A percentile compares a stretch with the other conserved stretches of the same genome.
These are phyloP conservation scores for Picea engelmannii DNA, from an alignment of 83 land plant genomes.

Conservation along the genomic window DNA sequence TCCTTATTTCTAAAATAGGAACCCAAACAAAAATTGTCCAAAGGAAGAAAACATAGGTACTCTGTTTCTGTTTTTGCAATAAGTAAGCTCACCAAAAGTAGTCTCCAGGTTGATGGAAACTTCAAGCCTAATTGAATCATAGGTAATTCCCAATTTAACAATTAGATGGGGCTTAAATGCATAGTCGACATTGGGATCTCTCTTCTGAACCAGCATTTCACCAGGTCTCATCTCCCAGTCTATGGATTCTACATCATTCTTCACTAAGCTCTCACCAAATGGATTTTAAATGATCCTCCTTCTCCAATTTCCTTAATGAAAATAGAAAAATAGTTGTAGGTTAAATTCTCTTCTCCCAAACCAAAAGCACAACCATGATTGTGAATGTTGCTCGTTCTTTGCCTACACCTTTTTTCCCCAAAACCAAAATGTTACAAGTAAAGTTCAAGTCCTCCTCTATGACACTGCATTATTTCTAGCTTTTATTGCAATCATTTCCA, in stretches of 20 bases:
- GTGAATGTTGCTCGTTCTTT: too few species aligned
- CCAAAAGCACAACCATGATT: too few species aligned
- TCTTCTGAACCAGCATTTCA: slow-evolving; percentile 79
- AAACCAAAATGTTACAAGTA: too few species aligned
- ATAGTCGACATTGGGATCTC: slow-evolving; percentile 31
- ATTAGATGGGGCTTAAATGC: slow-evolving; percentile 30
- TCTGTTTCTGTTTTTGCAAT: too few species aligned
- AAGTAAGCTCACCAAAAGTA: slow-evolving; percentile 35
- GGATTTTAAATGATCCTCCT: slow-evolving; percentile 13
- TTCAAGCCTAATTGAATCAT: slow-evolving; percentile 52
- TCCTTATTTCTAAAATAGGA: too few species aligned
- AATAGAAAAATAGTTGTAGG: too few species aligned
- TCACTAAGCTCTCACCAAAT: background rate
- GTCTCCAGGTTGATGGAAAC: slow-evolving; percentile 47
- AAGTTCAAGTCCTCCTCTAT: too few species aligned
- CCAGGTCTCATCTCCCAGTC: slow-evolving; percentile 77
- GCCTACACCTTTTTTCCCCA: too few species aligned
- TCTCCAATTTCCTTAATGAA: background rate
- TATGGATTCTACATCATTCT: slow-evolving; percentile 8
- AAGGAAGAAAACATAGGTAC: too few species aligned
- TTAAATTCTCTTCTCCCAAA: too few species aligned
- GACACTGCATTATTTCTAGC: too few species aligned
- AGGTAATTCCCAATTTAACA: slow-evolving; percentile 60
- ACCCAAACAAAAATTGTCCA: too few species aligned
- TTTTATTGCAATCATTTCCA: background rate